These are phyloP conservation scores for Cladosporium colombiae DNA, from an alignment of 2,329 filamentous ascomycete genomes.

Conservation along the genomic window DNA sequence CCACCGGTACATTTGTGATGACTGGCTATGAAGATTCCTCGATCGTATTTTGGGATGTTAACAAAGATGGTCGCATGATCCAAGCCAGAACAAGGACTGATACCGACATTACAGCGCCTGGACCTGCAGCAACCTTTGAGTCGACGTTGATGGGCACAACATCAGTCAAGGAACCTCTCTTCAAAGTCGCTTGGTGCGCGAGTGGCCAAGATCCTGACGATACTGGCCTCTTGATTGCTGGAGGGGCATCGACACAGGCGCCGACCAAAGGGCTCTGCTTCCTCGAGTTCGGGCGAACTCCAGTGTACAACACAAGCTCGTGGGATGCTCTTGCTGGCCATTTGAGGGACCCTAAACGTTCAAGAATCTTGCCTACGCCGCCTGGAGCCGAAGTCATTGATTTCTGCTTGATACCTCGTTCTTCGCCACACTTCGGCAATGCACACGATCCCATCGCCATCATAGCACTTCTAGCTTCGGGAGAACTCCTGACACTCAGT, in stretches of 20 bases:
- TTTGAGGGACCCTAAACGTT: slow-evolving; percentile 72
- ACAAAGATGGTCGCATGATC: slow-evolving; percentile 78
- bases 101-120: slow-evolving; percentile 69
- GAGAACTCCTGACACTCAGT: slow-evolving; percentile 84
- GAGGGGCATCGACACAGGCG: slow-evolving; percentile 69
- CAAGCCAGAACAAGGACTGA: slow-evolving; percentile 80
- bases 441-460: slow-evolving; percentile 89
- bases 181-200: slow-evolving; percentile 85
- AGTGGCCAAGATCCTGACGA: slow-evolving; percentile 86
- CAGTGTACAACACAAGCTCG: slow-evolving; percentile 85
- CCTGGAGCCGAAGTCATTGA: slow-evolving; percentile 74
- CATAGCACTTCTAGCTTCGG: slow-evolving; percentile 76
- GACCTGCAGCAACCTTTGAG: slow-evolving; percentile 24
- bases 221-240: slow-evolving; percentile 82
- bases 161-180: slow-evolving; percentile 70
- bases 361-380: slow-evolving; percentile 72
- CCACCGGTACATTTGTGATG: slow-evolving; percentile 84
- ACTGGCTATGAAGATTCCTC: slow-evolving; percentile 90
- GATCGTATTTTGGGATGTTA: slow-evolving; percentile 83
- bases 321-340: slow-evolving; percentile 82
- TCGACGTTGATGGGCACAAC: slow-evolving; percentile 49
- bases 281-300: slow-evolving; percentile 83
- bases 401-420: slow-evolving; percentile 79
- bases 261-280: slow-evolving; percentile 79
- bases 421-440: slow-evolving; percentile 81